Conservation (phyloP, 2,329 filamentous ascomycete genomes). For the Fusarium gaditjirri region DNA sequence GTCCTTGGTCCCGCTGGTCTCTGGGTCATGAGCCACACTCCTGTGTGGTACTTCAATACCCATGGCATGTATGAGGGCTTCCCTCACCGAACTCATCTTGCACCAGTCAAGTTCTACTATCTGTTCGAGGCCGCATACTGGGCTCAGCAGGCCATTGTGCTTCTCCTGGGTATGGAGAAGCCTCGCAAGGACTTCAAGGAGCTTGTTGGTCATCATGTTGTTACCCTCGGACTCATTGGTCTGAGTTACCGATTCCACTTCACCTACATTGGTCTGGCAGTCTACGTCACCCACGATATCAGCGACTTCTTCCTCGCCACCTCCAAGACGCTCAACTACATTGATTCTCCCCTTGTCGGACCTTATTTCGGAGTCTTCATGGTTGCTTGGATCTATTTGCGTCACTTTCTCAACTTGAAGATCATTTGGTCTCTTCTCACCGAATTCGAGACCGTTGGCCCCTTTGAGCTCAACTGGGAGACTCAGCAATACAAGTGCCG, state of each 20-base stretch:
- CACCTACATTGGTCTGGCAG: slow-evolving; percentile 91
- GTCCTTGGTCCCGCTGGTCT: slow-evolving; percentile 85
- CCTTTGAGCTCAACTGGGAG: slow-evolving; percentile 81
- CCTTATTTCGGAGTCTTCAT: slow-evolving; percentile 90
- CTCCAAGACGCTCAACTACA: slow-evolving; percentile 91
- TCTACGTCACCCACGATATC: slow-evolving; percentile 95
- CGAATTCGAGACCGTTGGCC: slow-evolving; percentile 78
- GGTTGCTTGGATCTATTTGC: slow-evolving; percentile 85
- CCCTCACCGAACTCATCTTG: slow-evolving; percentile 84
- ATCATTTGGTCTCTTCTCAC: slow-evolving; percentile 81
- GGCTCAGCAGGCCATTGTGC: slow-evolving; percentile 91
- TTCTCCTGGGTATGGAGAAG: slow-evolving; percentile 89
- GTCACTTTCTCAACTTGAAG: slow-evolving; percentile 83
- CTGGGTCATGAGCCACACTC: slow-evolving; percentile 90
- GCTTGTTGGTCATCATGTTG: slow-evolving; percentile 89
- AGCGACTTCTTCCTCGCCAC: slow-evolving; percentile 96
- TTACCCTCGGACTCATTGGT: slow-evolving; percentile 84
- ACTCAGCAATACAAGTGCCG: slow-evolving; percentile 81
- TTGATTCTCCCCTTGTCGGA: slow-evolving; percentile 80
- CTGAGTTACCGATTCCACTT: slow-evolving; percentile 97
- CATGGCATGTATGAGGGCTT: slow-evolving; percentile 89
- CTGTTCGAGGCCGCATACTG: slow-evolving; percentile 94
- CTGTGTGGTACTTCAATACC: slow-evolving; percentile 96
- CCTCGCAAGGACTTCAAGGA: slow-evolving; percentile 95
- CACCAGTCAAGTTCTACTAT: slow-evolving; percentile 93